Base-by-base conservation (phyloP, 208 protist species). In the Phytomonas serpens region DNA sequence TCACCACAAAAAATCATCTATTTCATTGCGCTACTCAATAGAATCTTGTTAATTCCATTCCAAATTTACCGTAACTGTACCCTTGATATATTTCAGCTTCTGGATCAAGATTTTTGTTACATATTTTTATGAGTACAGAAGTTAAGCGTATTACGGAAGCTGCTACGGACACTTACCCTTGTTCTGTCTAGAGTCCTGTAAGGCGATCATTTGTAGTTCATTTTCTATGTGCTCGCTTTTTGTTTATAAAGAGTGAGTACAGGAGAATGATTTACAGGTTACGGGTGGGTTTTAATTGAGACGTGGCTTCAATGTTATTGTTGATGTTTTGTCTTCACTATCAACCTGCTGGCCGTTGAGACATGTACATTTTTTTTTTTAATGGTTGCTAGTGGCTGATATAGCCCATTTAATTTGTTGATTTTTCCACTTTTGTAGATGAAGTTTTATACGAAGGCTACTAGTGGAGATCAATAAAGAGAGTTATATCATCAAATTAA, bases 1-100 rank as follows among this genome's bases (percentile, higher is more conserved):
- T 86, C 83, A 13, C 85, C 89, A 29, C 77, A 92, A 70, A 80
- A 92, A 67, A 81, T 88, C 4, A 85, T 90, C 11, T 64, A 88
- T 67, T 84, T 94, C 62, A 77, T 94, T n/a, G 76, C 73, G n/a
- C 36, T 83, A 62, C 69, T 94, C 42, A 78, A 79, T 0, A 86
- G 85, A 23, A 67, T 76, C 14, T 94, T 87, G 0, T 80, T 90
- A 10, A 87, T 84, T 6, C 81, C 86, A 62, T 76, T 94, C 67
- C 84, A 90, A 67, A 83, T 85, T 76, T 81, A 80, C 30, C 69
- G 78, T 23, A 88, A 81, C 63, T 81, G 81, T 6, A 79, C 75
- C 0, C 70, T 66, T 16, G 63, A 85, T 2, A 69, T 91, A 13
- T 64, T 91, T 71, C 76, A 85, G 69, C 79, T 86, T 33, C 83